Evolutionary conservation across 768 basidiomycete species (phyloP), one percentile per base, ranked within the genome.

Genomic region (Tephrocybe sp.): DNA sequence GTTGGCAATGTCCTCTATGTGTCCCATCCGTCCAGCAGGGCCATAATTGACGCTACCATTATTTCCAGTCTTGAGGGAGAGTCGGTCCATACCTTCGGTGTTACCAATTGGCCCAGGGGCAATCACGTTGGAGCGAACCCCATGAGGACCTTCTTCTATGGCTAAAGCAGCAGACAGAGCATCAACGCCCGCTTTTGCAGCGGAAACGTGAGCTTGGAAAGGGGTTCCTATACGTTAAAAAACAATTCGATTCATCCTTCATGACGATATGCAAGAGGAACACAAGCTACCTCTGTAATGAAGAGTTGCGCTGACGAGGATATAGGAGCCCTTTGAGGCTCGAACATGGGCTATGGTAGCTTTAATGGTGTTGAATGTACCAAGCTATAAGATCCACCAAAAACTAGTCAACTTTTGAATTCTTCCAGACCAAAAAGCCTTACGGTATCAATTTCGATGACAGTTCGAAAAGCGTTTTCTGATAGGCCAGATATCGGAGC

Each of bases 121-220:
- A 58, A 93, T 84, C 41, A 89, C 83, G 60, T 92, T 97, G 14
- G 91, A 90, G 40, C 95, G 84, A 16, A 98, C 84, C n/a, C 96
- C 96, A 59, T 83, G 79, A 4, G 95, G 96, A 1, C 95, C 96
- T 70, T 96, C 94, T 70, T 98, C 95, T 11, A 96, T 81, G 1
- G 95, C 93, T 22, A 98, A 69, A 2, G 91, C 93, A 1, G 78
- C 76, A 48, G 89, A 91, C 5, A 94, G 74, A 0, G 94, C 92
- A 63, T 99, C 95, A 32, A 98, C 83, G 14, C 80, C 96, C 0
- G 96, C 94, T 68, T 98, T 99, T 19, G 95, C 95, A 8, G 94
- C 91, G 11, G 91, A 92, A 11, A 96, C 92, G 61, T 98, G 96
- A 7, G 83, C 92, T 69, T 98, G 95, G 66, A 84, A 91, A 0